Evolutionary conservation across 2,329 filamentous ascomycete genomes (phyloP).

Genomic region (Nectriaceae sp.): DNA sequence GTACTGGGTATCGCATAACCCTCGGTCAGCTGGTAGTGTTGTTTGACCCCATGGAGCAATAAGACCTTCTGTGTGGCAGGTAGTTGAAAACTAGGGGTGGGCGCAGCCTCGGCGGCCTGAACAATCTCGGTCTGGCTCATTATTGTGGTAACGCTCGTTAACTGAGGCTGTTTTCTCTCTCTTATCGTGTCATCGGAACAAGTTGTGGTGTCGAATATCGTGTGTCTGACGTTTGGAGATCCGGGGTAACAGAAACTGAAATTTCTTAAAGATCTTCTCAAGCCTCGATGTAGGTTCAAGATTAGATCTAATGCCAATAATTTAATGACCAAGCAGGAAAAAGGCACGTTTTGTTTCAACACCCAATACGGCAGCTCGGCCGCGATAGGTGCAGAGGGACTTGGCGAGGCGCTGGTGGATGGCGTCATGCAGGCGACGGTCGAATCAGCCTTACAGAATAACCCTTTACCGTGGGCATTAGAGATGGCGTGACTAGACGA

Average conservation of each 20-base stretch:
- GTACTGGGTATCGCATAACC: constrained; percentile 47
- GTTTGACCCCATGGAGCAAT: constrained; percentile 49
- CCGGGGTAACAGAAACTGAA: neutral
- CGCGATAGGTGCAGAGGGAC: neutral
- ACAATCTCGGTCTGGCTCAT: constrained; percentile 1
- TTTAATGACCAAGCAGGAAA: too few species aligned
- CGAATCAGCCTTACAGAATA: constrained; percentile 20
- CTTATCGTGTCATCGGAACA: too few species aligned
- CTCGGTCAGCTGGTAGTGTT: constrained; percentile 49
- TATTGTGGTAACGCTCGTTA: neutral
- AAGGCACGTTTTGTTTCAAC: constrained; percentile 13
- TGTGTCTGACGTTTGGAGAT: neutral
- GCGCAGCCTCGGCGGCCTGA: constrained; percentile 9
- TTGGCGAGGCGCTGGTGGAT: constrained; percentile 19
- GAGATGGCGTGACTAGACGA: constrained; percentile 21
- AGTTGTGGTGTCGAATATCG: too few species aligned
- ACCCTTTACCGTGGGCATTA: constrained; percentile 21
- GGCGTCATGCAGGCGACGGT: constrained; percentile 21
- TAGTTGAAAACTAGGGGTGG: constrained; percentile 1
- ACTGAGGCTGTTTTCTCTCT: too few species aligned
- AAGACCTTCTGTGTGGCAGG: constrained; percentile 46
- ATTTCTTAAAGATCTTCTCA: too few species aligned
- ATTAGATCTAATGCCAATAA: constrained; percentile 1
- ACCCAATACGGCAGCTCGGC: too few species aligned
- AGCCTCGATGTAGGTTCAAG: too few species aligned